Percentiles rank a stretch among this genome's conserved stretches.
phyloP scores from a whole-genome alignment of 164 flowering plant genomes.

The Berberis thunbergii region DNA sequence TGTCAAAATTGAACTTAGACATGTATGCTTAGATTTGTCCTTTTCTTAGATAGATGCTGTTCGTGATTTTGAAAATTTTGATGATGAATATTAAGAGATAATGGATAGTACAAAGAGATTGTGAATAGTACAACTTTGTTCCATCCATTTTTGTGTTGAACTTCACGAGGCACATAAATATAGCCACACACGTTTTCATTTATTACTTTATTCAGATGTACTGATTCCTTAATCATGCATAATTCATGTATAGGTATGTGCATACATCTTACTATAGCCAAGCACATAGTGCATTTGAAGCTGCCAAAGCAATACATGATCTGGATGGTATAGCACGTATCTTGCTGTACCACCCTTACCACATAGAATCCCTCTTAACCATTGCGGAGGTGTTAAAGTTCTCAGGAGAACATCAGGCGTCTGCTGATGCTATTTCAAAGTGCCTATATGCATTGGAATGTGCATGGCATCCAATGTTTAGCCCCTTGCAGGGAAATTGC shows the following conservation, averaged over 20 bases:
- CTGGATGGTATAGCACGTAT: slow-evolving; percentile 68
- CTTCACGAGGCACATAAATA: background rate
- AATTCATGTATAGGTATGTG: slow-evolving; percentile 43
- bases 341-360: slow-evolving; percentile 61
- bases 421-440: slow-evolving; percentile 65
- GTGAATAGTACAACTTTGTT: no score
- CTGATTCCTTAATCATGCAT: background rate
- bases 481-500: slow-evolving; percentile 69
- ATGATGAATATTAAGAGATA: no score
- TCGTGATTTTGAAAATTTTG: no score
- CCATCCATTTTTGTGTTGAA: no score
- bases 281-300: slow-evolving; percentile 75
- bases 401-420: slow-evolving; percentile 71
- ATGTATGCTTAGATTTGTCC: no score
- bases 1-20: no score
- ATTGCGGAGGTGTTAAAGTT: slow-evolving; percentile 79
- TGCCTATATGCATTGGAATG: slow-evolving; percentile 86
- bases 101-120: no score
- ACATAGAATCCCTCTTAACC: slow-evolving; percentile 76
- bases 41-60: no score
- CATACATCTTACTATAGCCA: slow-evolving; percentile 64
- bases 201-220: background rate
- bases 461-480: slow-evolving; percentile 91
- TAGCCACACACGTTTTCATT: background rate
- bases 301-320: slow-evolving; percentile 77